These are phyloP conservation scores for Prototheca wickerhamii DNA, from an alignment of 163 green algal species.

Conservation along the genomic window DNA sequence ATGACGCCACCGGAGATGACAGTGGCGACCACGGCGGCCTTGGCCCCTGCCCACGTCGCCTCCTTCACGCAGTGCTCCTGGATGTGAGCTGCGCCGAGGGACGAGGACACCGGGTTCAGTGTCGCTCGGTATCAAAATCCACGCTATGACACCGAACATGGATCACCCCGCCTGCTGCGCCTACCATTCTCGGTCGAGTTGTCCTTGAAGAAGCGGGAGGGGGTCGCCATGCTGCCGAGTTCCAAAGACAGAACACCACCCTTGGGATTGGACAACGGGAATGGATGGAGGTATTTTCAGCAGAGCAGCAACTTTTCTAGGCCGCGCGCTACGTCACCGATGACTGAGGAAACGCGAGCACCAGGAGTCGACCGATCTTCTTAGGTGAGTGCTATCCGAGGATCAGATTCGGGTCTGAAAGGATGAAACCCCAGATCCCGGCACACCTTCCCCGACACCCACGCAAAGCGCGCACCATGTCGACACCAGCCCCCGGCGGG, in stretches of 20 bases:
- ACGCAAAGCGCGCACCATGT: too few relatives aligned
- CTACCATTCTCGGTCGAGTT: not conserved
- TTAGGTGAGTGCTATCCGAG: too few relatives aligned
- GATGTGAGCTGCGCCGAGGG: constrained; percentile 2
- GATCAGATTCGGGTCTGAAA: too few relatives aligned
- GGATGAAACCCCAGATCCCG: too few relatives aligned
- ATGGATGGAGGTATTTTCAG: too few relatives aligned
- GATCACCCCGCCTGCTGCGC: not conserved
- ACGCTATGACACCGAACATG: not conserved
- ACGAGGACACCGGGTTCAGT: not conserved
- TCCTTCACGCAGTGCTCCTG: constrained; percentile 15
- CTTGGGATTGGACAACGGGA: too few relatives aligned
- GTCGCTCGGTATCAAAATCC: not conserved
- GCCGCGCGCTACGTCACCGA: too few relatives aligned
- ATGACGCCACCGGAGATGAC: constrained; percentile 9
- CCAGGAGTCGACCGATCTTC: too few relatives aligned
- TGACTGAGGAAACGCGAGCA: too few relatives aligned
- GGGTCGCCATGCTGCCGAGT: constrained; percentile 1
- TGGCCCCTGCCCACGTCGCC: constrained; percentile 3
- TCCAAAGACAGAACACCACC: constrained; percentile 6
- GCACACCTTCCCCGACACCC: too few relatives aligned
- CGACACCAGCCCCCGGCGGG: too few relatives aligned
- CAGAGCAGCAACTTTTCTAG: too few relatives aligned
- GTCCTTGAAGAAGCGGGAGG: not conserved
- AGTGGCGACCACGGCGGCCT: constrained; percentile 2